These are phyloP conservation scores for Diutina rugosa DNA, from an alignment of 1,139 yeast species.

Conservation along the genomic window DNA sequence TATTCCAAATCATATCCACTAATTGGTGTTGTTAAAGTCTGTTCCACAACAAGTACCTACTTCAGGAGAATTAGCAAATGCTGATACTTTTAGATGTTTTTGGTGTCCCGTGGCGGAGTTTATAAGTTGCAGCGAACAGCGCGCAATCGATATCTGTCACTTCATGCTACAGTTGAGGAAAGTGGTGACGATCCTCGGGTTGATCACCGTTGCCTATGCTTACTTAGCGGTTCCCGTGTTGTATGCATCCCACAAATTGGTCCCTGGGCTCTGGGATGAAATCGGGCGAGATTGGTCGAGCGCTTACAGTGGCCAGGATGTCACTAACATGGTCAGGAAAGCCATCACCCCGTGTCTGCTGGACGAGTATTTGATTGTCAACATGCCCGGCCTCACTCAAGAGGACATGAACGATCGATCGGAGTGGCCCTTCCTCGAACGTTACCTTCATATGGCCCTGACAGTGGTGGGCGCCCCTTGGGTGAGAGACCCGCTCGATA, in stretches of 20 bases:
- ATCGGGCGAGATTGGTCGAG: slow-evolving; percentile 5
- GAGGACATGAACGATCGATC: slow-evolving; percentile 41
- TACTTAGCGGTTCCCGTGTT: slow-evolving; percentile 21
- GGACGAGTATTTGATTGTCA: slow-evolving; percentile 54
- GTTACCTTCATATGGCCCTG: slow-evolving; percentile 45
- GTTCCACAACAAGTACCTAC: too few species aligned
- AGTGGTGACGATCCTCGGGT: background rate
- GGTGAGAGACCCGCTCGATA: slow-evolving; percentile 30
- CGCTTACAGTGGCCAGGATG: slow-evolving; percentile 12
- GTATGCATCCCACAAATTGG: slow-evolving; percentile 30
- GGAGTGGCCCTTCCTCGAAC: slow-evolving; percentile 41
- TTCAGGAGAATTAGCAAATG: too few species aligned
- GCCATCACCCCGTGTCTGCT: slow-evolving; percentile 51
- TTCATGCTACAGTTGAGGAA: background rate
- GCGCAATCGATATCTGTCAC: background rate
- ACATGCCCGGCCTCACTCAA: slow-evolving; percentile 54
- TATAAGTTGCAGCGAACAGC: background rate
- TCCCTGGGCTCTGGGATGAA: slow-evolving; percentile 22
- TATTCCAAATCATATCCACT: fast-evolving
- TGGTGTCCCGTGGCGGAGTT: background rate
- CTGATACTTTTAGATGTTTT: too few species aligned
- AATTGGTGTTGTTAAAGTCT: too few species aligned
- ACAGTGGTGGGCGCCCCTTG: slow-evolving; percentile 53
- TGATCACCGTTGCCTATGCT: slow-evolving; percentile 3
- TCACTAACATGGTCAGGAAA: slow-evolving; percentile 32